Evolutionary conservation across 768 basidiomycete genomes (phyloP).

Genomic region (Termitomyces sp.): DNA sequence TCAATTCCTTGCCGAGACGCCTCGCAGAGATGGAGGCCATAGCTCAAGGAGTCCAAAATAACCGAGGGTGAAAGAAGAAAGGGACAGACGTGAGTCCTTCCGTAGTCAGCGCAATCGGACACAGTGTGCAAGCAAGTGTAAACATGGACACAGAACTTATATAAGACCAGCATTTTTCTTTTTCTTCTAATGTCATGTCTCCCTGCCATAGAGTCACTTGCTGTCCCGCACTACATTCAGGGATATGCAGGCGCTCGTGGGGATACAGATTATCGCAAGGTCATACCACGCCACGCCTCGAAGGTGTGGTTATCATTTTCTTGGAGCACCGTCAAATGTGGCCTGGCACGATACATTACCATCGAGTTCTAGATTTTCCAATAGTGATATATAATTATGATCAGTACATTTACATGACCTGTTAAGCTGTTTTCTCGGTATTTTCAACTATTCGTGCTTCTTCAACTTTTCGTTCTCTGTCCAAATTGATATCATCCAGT

Average conservation of each 20-base stretch:
- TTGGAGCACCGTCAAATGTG: constrained; percentile 19
- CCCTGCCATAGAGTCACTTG: constrained; percentile 73
- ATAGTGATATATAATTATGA: neutral
- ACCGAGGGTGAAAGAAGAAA: neutral
- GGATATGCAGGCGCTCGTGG: constrained; percentile 64
- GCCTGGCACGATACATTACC: constrained; percentile 22
- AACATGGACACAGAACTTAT: constrained; percentile 2
- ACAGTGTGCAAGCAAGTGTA: constrained; percentile 9
- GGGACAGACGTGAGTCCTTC: neutral
- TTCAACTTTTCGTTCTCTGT: constrained; percentile 45
- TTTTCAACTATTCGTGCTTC: constrained; percentile 31
- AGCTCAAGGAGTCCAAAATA: neutral
- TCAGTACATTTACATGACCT: neutral
- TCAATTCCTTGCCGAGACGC: constrained; percentile 66
- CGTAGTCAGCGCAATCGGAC: neutral
- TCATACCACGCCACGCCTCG: constrained; percentile 19
- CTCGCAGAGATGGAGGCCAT: constrained; percentile 63
- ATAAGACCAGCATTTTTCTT: constrained; percentile 18
- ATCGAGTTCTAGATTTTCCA: neutral
- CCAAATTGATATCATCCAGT: constrained; percentile 75
- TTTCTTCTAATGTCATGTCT: constrained; percentile 34
- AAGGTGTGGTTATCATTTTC: constrained; percentile 15
- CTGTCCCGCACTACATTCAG: constrained; percentile 31
- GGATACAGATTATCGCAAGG: constrained; percentile 45
- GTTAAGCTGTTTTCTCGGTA: neutral